Percentiles rank a stretch among this genome's conserved stretches.
These are phyloP conservation scores for Ogataea ramenticola DNA, from an alignment of 805 yeast genomes.

Conservation along the genomic window DNA sequence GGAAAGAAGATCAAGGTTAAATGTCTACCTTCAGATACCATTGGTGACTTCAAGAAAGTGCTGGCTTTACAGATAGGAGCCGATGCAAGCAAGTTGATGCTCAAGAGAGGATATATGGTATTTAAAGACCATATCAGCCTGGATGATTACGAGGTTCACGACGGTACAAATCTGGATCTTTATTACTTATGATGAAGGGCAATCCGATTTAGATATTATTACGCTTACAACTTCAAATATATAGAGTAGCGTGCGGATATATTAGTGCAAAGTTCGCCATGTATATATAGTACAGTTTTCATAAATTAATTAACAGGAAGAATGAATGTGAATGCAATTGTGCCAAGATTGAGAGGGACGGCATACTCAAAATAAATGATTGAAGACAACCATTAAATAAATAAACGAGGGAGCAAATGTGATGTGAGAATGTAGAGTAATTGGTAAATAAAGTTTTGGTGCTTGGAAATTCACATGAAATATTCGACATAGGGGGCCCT, in stretches of 20 bases:
- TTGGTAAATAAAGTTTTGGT: too few species aligned
- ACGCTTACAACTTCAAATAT: too few species aligned
- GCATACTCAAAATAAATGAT: too few species aligned
- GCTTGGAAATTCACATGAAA: conserved; percentile 29
- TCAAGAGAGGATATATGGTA: conserved; percentile 80
- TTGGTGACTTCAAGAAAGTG: conserved; percentile 86
- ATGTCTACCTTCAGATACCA: conserved; percentile 75
- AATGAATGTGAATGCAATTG: background rate
- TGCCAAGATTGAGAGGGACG: too few species aligned
- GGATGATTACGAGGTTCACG: conserved; percentile 92
- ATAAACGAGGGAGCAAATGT: too few species aligned
- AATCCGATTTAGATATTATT: too few species aligned
- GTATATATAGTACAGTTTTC: background rate
- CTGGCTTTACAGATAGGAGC: conserved; percentile 81
- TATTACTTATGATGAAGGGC: conserved; percentile 41
- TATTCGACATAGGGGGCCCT: conserved; percentile 35
- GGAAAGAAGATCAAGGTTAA: conserved; percentile 87
- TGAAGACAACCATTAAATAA: too few species aligned
- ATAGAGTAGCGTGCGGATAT: background rate
- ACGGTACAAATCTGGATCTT: conserved; percentile 81
- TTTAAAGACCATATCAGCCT: conserved; percentile 85
- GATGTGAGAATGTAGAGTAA: too few species aligned
- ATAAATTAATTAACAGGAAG: background rate
- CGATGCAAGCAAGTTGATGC: conserved; percentile 51
- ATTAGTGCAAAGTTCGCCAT: background rate